These are phyloP conservation scores for Talaromyces ruber DNA, from an alignment of 495 filamentous ascomycete species.

Conservation along the genomic window DNA sequence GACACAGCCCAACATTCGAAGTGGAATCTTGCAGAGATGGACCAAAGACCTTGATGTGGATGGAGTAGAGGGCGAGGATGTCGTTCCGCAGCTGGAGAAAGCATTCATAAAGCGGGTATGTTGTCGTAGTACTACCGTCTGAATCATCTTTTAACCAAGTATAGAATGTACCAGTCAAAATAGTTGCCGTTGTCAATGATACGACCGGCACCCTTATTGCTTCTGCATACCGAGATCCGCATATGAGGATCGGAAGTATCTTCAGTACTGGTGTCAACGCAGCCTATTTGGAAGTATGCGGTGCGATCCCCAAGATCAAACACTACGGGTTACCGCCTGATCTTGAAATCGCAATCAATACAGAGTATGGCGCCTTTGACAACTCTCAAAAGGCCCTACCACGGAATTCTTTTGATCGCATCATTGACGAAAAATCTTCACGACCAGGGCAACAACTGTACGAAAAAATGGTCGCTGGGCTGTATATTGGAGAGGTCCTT, in stretches of 20 bases:
- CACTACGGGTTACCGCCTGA: conserved; percentile 73
- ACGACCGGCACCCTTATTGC: conserved; percentile 92
- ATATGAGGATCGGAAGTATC: conserved; percentile 85
- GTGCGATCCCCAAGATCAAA: conserved; percentile 76
- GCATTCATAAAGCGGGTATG: conserved; percentile 65
- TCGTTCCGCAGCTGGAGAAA: conserved; percentile 79
- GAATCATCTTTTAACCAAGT: conserved; percentile 5
- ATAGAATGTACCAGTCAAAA: conserved; percentile 71
- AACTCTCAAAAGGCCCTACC: conserved; percentile 82
- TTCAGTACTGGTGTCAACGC: conserved; percentile 96
- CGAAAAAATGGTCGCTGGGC: conserved; percentile 41
- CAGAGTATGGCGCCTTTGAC: conserved; percentile 95
- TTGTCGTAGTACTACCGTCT: background rate
- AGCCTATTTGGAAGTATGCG: conserved; percentile 86
- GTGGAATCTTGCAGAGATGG: conserved; percentile 87
- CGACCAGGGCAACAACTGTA: conserved; percentile 37
- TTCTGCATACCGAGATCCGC: conserved; percentile 76
- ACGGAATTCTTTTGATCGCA: conserved; percentile 43
- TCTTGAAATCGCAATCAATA: conserved; percentile 88
- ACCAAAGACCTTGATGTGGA: conserved; percentile 92
- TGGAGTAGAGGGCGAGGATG: conserved; percentile 84
- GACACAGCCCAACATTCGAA: conserved; percentile 78
- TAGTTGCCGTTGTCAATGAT: conserved; percentile 87
- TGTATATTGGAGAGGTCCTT: conserved; percentile 40
- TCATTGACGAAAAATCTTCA: conserved; percentile 30